phyloP scores from a whole-genome alignment of 441 rosid genomes.

The Corymbia calophylla region DNA sequence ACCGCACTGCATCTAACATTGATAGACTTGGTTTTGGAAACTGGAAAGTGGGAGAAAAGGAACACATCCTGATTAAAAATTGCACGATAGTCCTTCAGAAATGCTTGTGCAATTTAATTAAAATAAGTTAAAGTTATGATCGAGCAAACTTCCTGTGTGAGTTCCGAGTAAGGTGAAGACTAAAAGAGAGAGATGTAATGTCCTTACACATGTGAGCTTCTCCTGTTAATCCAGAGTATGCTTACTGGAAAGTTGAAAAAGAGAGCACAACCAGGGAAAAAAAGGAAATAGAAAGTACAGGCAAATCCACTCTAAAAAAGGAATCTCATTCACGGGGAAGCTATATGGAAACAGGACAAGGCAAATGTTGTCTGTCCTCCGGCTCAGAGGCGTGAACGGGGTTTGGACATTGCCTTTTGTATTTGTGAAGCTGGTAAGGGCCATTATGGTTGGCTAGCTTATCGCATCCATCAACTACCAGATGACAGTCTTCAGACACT shows the following conservation, averaged over 20 bases:
- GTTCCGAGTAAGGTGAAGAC: background rate
- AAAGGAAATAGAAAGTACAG: background rate
- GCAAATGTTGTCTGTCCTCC: rapidly evolving
- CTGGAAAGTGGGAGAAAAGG: background rate
- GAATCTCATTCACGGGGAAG: rapidly evolving
- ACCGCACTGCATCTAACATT: too few relatives aligned
- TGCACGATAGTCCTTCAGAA: background rate
- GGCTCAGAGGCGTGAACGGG: background rate
- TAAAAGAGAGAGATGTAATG: background rate
- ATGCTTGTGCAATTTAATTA: background rate
- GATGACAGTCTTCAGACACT: background rate
- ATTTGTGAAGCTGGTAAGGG: rapidly evolving
- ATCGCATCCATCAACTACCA: background rate
- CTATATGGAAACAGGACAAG: rapidly evolving
- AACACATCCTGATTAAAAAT: background rate
- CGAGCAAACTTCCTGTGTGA: background rate
- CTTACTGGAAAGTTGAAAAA: background rate
- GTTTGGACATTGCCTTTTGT: background rate
- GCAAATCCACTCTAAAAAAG: background rate
- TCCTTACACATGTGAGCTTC: background rate
- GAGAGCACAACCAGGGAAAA: background rate
- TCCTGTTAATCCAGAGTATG: rapidly evolving
- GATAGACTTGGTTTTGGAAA: too few relatives aligned
- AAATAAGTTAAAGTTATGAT: background rate
- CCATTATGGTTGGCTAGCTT: background rate